Evolutionary conservation across 1,284 basidiomycete species (phyloP).

Genomic region (Cystobasidiaceae sp.): DNA sequence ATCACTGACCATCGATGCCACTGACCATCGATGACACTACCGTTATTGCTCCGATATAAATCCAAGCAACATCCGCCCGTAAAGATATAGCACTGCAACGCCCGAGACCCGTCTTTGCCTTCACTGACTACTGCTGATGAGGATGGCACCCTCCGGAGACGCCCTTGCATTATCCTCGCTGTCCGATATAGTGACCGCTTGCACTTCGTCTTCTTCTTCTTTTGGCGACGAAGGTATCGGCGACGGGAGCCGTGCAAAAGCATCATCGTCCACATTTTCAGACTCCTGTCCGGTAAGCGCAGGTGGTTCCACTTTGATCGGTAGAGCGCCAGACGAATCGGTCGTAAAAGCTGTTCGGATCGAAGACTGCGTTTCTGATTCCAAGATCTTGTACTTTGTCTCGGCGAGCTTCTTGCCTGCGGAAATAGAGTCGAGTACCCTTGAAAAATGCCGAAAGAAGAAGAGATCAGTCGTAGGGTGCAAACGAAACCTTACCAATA

Average conservation of each 20-base stretch:
- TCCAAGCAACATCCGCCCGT: no score
- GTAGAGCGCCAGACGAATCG: no score
- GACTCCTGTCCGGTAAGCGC: background rate
- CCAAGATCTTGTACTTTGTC: constrained; percentile 3
- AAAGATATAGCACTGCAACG: no score
- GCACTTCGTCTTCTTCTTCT: background rate
- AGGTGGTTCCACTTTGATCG: background rate
- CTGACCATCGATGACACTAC: background rate
- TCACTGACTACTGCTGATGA: constrained; percentile 17
- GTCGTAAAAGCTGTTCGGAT: constrained; percentile 9
- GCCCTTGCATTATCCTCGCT: background rate
- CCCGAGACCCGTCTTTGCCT: no score
- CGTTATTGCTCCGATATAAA: background rate
- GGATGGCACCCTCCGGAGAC: background rate
- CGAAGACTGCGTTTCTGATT: constrained; percentile 16
- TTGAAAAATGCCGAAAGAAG: background rate
- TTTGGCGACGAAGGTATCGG: background rate
- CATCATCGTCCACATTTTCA: background rate
- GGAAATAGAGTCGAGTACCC: constrained; percentile 25
- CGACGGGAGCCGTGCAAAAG: background rate
- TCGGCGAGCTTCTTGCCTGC: constrained; percentile 28
- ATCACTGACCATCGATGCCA: background rate
- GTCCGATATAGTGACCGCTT: background rate
- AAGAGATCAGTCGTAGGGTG: background rate
- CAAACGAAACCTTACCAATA: no score